phyloP scores from a whole-genome alignment of 2,329 filamentous ascomycete species.

The Xylariomycetidae sp. region DNA sequence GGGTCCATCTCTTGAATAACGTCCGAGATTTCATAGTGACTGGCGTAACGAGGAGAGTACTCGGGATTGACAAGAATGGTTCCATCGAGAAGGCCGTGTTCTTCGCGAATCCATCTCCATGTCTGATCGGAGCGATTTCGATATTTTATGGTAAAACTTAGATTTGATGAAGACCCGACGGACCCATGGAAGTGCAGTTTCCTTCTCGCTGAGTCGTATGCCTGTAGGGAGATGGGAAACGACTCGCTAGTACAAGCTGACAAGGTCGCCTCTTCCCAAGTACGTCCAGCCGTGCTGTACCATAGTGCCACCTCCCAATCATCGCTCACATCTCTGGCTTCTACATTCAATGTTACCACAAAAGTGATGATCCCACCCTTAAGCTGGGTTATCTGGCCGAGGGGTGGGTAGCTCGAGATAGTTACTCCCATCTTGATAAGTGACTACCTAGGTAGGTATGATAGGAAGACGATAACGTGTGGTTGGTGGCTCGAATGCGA shows the following conservation, averaged over 20 bases:
- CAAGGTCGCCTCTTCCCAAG: slow-evolving; percentile 57
- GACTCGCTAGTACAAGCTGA: too few species aligned
- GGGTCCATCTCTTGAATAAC: slow-evolving; percentile 56
- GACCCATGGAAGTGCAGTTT: slow-evolving; percentile 51
- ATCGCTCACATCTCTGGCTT: slow-evolving; percentile 46
- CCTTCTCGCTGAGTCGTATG: slow-evolving; percentile 26
- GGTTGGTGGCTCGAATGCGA: too few species aligned
- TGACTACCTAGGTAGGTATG: too few species aligned
- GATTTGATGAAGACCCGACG: slow-evolving; percentile 41
- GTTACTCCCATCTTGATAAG: slow-evolving; percentile 29
- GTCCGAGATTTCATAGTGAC: slow-evolving; percentile 40
- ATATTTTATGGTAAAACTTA: slow-evolving; percentile 70
- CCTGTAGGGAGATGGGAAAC: slow-evolving; percentile 48
- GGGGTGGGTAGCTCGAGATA: slow-evolving; percentile 58
- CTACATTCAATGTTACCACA: slow-evolving; percentile 65
- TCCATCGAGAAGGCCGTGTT: slow-evolving; percentile 60
- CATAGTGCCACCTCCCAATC: slow-evolving; percentile 72
- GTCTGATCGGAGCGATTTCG: slow-evolving; percentile 43
- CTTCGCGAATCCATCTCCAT: slow-evolving; percentile 70
- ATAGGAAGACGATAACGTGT: too few species aligned
- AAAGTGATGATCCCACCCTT: slow-evolving; percentile 49
- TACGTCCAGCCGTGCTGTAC: slow-evolving; percentile 52
- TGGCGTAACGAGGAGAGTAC: slow-evolving; percentile 19
- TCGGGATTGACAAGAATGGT: slow-evolving; percentile 47
- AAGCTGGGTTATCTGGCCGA: slow-evolving; percentile 69